Evolutionary conservation across 2,329 filamentous ascomycete genomes (phyloP).

Genomic region (Sarocladium oryzae): DNA sequence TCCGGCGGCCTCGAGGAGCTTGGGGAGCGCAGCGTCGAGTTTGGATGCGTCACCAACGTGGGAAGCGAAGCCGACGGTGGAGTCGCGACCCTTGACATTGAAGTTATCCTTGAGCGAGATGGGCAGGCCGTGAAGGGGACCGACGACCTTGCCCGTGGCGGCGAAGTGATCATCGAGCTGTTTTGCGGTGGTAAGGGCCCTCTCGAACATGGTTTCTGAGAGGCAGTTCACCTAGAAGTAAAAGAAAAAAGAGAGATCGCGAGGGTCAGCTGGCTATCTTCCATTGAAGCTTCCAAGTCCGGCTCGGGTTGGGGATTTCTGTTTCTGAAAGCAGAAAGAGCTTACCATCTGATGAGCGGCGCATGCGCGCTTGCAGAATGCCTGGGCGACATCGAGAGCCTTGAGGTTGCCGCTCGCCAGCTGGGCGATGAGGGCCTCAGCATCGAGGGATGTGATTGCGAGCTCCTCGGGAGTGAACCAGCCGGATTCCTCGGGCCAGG

Average conservation of each 20-base stretch:
- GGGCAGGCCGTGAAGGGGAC: constrained; percentile 50
- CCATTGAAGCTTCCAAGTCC: too few species aligned
- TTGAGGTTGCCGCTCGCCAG: constrained; percentile 31
- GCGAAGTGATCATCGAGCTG: constrained; percentile 34
- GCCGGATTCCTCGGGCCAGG: constrained; percentile 36
- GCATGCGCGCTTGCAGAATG: constrained; percentile 13
- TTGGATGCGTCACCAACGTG: constrained; percentile 51
- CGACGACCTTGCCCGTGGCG: constrained; percentile 43
- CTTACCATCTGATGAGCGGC: constrained; percentile 13
- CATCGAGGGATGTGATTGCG: constrained; percentile 28
- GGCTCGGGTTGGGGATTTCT: too few species aligned
- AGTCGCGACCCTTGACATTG: constrained; percentile 52
- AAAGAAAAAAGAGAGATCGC: background rate
- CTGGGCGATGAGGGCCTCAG: constrained; percentile 25
- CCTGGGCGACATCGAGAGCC: constrained; percentile 5
- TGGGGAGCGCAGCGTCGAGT: constrained; percentile 38
- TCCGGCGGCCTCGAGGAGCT: constrained; percentile 38
- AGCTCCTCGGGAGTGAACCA: constrained; percentile 24
- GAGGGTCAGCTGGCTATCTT: background rate
- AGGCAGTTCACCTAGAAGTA: constrained; percentile 28
- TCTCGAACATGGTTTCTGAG: constrained; percentile 43
- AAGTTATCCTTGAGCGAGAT: constrained; percentile 67
- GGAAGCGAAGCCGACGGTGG: constrained; percentile 57
- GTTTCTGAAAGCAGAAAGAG: background rate
- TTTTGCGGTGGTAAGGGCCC: constrained; percentile 37